phyloP scores from a whole-genome alignment of 768 basidiomycete genomes.

The Calocybe indica region DNA sequence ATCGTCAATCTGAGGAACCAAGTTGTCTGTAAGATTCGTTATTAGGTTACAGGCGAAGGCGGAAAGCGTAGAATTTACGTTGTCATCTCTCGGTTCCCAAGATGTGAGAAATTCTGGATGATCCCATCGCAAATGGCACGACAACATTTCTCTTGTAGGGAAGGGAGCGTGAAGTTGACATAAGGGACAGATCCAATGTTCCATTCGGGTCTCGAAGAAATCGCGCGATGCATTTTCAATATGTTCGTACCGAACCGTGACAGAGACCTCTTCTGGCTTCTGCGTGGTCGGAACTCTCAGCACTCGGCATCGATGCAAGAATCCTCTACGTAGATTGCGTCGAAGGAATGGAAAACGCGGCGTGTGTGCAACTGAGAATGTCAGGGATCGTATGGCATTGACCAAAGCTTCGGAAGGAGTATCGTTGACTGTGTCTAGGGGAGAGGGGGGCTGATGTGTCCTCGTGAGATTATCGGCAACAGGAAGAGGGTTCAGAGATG shows the following conservation, averaged over 20 bases:
- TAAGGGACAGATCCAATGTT: conserved; percentile 46
- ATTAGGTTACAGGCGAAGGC: neutral
- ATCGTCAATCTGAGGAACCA: neutral
- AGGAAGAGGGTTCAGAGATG: neutral
- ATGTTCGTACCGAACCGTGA: conserved; percentile 10
- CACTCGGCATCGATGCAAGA: conserved; percentile 33
- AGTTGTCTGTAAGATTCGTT: neutral
- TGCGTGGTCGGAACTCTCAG: conserved; percentile 19
- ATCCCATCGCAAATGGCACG: conserved; percentile 43
- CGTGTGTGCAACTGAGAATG: conserved; percentile 20
- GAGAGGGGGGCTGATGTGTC: too few species aligned
- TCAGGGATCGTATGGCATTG: conserved; percentile 25
- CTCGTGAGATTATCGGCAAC: too few species aligned
- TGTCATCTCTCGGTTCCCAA: conserved; percentile 26
- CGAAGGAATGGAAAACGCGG: conserved; percentile 49
- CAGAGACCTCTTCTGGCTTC: neutral
- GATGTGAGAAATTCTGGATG: conserved; percentile 32
- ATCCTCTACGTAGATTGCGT: conserved; percentile 45
- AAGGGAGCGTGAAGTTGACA: conserved; percentile 43
- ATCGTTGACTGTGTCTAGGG: neutral
- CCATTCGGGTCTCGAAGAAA: conserved; percentile 20
- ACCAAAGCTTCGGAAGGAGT: conserved; percentile 28
- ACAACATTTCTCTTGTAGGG: conserved; percentile 33
- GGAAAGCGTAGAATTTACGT: conserved; percentile 8
- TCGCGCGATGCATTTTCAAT: conserved; percentile 10